phyloP scores from a whole-genome alignment of 1,284 basidiomycete genomes.

The Acaromyces ingoldii region DNA sequence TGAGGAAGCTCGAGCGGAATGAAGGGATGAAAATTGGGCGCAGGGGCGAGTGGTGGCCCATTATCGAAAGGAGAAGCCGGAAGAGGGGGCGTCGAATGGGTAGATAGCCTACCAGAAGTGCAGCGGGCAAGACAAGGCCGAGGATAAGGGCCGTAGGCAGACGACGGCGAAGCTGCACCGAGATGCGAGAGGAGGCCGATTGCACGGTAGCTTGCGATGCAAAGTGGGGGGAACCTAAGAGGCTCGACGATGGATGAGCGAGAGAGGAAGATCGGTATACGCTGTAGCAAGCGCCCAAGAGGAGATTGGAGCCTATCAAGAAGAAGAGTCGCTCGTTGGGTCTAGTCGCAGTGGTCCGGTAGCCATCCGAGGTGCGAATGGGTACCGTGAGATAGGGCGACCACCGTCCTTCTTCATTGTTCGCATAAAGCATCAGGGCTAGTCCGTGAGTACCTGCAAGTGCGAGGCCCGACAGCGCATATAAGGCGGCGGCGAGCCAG shows the following conservation, averaged over 20 bases:
- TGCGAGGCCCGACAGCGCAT: background rate
- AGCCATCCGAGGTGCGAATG: background rate
- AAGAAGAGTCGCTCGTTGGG: constrained; percentile 4
- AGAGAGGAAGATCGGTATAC: too few relatives aligned
- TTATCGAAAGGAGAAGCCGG: background rate
- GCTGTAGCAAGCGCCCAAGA: constrained; percentile 1
- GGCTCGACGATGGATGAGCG: too few relatives aligned
- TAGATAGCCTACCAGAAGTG: background rate
- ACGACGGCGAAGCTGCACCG: background rate
- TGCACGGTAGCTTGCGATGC: constrained; percentile 2
- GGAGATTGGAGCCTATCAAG: background rate
- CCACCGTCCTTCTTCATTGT: background rate
- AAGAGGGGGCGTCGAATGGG: constrained; percentile 3
- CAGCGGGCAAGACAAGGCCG: background rate
- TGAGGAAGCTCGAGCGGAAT: constrained; percentile 2
- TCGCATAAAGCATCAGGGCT: background rate
- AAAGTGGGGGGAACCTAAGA: background rate
- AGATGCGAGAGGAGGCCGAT: background rate
- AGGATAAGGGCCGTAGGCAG: background rate
- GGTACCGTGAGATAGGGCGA: constrained; percentile 1
- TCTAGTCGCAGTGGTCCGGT: background rate
- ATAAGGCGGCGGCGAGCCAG: background rate
- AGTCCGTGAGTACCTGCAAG: background rate
- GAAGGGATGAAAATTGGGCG: constrained; percentile 7
- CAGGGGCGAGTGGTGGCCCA: constrained; percentile 5